Conservation (phyloP, 2,329 filamentous ascomycete species). For the Fusarium brachygibbosum region DNA sequence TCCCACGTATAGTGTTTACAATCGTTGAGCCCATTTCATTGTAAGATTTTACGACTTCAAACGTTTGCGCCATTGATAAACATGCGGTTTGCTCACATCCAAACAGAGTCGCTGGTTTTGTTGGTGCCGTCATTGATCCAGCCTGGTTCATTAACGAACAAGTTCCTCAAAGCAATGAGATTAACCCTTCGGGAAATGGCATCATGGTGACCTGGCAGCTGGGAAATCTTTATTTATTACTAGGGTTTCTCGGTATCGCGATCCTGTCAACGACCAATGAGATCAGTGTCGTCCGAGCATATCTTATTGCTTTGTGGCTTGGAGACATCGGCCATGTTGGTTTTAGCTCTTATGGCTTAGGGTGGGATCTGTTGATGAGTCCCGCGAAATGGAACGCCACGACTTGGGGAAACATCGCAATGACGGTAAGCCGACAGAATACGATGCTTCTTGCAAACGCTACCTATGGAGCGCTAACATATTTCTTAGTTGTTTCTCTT, state of each 20-base stretch:
- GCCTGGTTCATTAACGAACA: slow-evolving; percentile 75
- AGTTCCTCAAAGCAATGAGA: slow-evolving; percentile 58
- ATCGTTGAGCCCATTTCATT: slow-evolving; percentile 77
- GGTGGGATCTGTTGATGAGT: slow-evolving; percentile 65
- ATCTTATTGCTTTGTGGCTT: slow-evolving; percentile 73
- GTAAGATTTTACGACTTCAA: slow-evolving; percentile 59
- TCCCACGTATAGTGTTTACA: slow-evolving; percentile 76
- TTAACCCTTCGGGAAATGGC: slow-evolving; percentile 59
- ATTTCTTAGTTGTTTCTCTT: slow-evolving; percentile 66
- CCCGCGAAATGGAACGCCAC: slow-evolving; percentile 74
- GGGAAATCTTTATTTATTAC: slow-evolving; percentile 76
- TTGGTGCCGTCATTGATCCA: slow-evolving; percentile 68
- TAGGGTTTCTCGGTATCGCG: slow-evolving; percentile 73
- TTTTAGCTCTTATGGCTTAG: slow-evolving; percentile 71
- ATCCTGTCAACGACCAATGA: slow-evolving; percentile 75
- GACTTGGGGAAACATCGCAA: slow-evolving; percentile 80
- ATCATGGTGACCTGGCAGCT: slow-evolving; percentile 75
- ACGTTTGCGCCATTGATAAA: neutral
- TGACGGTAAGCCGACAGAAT: slow-evolving; percentile 64
- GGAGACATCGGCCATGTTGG: slow-evolving; percentile 78
- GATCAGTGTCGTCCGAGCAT: slow-evolving; percentile 74
- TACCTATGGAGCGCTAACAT: neutral
- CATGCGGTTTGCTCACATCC: slow-evolving; percentile 15
- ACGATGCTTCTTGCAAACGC: neutral
- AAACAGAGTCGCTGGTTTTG: slow-evolving; percentile 69